phyloP scores from a whole-genome alignment of 2,329 filamentous ascomycete genomes.

The Cercospora zeina region DNA sequence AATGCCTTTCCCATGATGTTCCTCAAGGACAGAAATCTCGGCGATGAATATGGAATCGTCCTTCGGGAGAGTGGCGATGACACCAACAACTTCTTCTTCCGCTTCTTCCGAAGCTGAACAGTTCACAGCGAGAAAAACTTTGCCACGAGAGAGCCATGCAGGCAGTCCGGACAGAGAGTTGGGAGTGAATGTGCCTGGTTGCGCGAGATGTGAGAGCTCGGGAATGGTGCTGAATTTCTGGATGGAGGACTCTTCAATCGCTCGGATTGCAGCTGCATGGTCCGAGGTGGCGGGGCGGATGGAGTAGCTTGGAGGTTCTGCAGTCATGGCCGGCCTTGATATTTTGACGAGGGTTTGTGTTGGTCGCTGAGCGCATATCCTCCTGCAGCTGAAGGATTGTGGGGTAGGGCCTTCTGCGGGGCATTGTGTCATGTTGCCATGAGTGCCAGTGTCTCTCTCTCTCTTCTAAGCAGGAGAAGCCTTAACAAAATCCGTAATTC shows the following conservation, averaged over 20 bases:
- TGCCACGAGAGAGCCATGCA: slow-evolving; percentile 19
- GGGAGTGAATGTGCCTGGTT: not conserved
- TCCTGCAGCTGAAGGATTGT: not conserved
- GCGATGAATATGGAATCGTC: slow-evolving; percentile 17
- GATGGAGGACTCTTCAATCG: slow-evolving; percentile 2
- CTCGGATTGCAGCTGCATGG: not conserved
- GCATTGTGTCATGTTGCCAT: not conserved
- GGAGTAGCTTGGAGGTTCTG: not conserved
- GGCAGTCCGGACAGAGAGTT: not conserved
- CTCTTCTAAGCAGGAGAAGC: no score
- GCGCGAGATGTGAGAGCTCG: slow-evolving; percentile 14
- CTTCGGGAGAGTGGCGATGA: slow-evolving; percentile 18
- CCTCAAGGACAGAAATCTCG: slow-evolving; percentile 19
- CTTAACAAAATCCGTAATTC: no score
- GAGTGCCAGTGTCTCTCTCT: no score
- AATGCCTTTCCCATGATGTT: slow-evolving; percentile 18
- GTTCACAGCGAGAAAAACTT: slow-evolving; percentile 17
- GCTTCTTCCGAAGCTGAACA: not conserved
- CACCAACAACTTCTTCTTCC: slow-evolving; percentile 7
- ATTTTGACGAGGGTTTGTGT: no score
- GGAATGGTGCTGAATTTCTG: slow-evolving; percentile 17
- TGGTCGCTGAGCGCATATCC: not conserved
- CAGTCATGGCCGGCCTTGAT: not conserved
- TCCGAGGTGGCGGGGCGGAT: slow-evolving; percentile 13
- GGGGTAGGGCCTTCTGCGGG: not conserved